phyloP scores from a whole-genome alignment of 2,329 filamentous ascomycete genomes.

The Didymosphaeria variabile region DNA sequence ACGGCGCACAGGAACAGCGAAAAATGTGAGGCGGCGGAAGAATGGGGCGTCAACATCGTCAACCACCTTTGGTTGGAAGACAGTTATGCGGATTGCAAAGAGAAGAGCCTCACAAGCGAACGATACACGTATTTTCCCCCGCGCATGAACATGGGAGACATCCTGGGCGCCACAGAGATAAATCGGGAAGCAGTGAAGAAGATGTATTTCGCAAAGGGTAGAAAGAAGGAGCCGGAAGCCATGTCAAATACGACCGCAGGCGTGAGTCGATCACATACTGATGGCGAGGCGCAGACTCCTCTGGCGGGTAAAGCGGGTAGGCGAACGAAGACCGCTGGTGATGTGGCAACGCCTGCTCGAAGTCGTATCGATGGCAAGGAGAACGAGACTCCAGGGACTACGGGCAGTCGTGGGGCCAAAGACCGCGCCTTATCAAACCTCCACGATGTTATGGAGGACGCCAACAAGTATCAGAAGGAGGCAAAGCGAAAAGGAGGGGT shows the following conservation, averaged over 20 bases:
- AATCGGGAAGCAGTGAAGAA: conserved; percentile 77
- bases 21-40: conserved; percentile 89
- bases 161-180: conserved; percentile 88
- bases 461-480: conserved; percentile 91
- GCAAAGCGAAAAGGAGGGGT: conserved; percentile 80
- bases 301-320: conserved; percentile 32
- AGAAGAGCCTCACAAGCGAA: conserved; percentile 74
- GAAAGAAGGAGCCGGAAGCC: conserved; percentile 28
- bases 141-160: conserved; percentile 89
- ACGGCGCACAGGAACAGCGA: conserved; percentile 90
- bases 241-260: conserved; percentile 34
- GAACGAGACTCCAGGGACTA: conserved; percentile 81
- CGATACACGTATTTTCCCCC: conserved; percentile 88
- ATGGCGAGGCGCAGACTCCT: conserved; percentile 35
- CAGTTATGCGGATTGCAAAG: conserved; percentile 88
- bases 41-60: conserved; percentile 89
- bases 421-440: conserved; percentile 80
- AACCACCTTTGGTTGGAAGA: conserved; percentile 99
- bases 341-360: conserved; percentile 62
- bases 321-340: conserved; percentile 34
- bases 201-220: conserved; percentile 63
- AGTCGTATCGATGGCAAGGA: conserved; percentile 69
- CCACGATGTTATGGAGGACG: conserved; percentile 81
- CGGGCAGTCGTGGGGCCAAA: conserved; percentile 86
- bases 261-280: conserved; percentile 23